Base-by-base conservation (phyloP, 495 filamentous ascomycete species). In the Neurospora africana region DNA sequence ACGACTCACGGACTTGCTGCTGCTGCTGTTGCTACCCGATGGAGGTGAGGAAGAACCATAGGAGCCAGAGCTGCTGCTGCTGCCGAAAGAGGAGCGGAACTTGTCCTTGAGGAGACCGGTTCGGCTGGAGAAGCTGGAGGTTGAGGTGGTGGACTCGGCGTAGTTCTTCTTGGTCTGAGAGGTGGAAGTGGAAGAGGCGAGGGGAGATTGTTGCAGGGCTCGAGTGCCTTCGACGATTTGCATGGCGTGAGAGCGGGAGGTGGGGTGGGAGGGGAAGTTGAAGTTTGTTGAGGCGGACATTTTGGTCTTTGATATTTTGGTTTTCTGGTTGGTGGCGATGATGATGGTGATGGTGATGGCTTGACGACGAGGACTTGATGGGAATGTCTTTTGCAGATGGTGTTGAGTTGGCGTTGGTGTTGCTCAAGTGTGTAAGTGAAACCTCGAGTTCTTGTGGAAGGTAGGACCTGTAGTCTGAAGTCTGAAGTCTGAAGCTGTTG, bases 101-200 rank as follows among this genome's bases (percentile, higher is more conserved):
- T 75, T 76, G 30, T 70, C 67, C 71, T 77, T 79, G 58, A 75
- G 74, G 11, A 75, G 72, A 53, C 68, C n/a, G 9, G 73, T n/a
- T 30, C 71, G 74, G 72, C 72, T 76, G 33, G 75, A 76, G 65
- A 75, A 69, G 67, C 75, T 72, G 11, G 73, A 70, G 37, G 71
- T 36, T 27, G 44, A 73, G 35, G 69, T 69, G 65, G 33, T 53
- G 30, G 58, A 72, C 5, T 58, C 61, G 6, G 75, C 17, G 10
- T 77, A 78, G 61, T 75, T 68, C 2, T 33, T 77, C 53, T 17
- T 68, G 13, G 65, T 35, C 9, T 13, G 68, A 43, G 67, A 71
- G 68, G 17, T 41, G 5, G 19, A 61, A 30, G 43, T 61, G 6
- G 39, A 39, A 9, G 23, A 15, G 15, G 17, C 33, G 15, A n/a